Conservation (phyloP, 306 rosid genomes). For the Quillaja saponaria region DNA sequence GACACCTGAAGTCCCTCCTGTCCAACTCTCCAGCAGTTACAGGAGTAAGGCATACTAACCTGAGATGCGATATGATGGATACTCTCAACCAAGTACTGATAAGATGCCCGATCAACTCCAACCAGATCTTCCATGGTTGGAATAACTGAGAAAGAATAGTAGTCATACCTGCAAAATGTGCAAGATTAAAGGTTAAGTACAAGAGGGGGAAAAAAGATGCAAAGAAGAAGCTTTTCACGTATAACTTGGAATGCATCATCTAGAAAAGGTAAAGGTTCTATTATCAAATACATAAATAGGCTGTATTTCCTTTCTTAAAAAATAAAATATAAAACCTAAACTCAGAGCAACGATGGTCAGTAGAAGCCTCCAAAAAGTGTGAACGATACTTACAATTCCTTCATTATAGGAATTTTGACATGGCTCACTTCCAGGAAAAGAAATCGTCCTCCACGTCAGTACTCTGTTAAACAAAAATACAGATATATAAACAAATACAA, state of each 20-base stretch:
- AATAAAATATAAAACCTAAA: too few relatives aligned
- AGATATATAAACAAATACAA: too few relatives aligned
- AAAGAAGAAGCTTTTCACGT: too few relatives aligned
- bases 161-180: constrained; percentile 62
- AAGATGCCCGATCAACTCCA: constrained; percentile 80
- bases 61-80: constrained; percentile 83
- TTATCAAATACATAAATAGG: not conserved
- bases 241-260: constrained; percentile 4
- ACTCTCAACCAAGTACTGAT: constrained; percentile 96
- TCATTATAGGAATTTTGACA: constrained; percentile 71
- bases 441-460: constrained; percentile 86
- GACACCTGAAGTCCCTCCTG: not conserved
- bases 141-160: constrained; percentile 72
- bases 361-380: not conserved
- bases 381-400: constrained; percentile 73
- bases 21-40: not conserved
- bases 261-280: not conserved
- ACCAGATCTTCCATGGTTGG: constrained; percentile 78
- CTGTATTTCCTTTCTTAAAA: constrained; percentile 21
- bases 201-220: too few relatives aligned
- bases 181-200: constrained; percentile 23
- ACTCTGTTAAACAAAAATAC: constrained; percentile 66
- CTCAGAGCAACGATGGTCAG: too few relatives aligned
- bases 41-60: constrained; percentile 44
- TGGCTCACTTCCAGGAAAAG: constrained; percentile 96